Base-by-base conservation (phyloP, 164 flowering plant species). In the Protea cynaroides region DNA sequence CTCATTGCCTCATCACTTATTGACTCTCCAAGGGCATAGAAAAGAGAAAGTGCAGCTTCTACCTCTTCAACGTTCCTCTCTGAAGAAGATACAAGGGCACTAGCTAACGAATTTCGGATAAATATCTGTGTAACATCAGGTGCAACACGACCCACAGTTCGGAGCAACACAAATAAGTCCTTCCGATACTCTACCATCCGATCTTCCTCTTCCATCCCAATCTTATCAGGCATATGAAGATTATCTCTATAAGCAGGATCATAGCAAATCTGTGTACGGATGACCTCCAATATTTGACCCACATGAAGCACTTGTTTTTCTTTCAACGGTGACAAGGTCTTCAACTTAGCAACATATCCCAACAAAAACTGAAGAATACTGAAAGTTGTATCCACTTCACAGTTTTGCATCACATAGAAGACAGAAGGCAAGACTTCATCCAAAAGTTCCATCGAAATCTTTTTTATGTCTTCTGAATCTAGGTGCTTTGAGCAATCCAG, bases 141-240 rank as follows among this genome's bases (percentile, higher is more conserved):
- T 57, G 99, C 98, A 22, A 88, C 97, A 59, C 97, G 86, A 40
- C 92, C 87, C 34, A 90, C 89, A 69, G 70, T 84, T 0, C 98
- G 97, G 24, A 92, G 83, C 72, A 92, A 73, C 18, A 87, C 88
- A 75, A 90, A 83, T 40, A 90, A 75, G 77, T 95, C 99, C 76
- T 88, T 95, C 62, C 98, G 74, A 63, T 79, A 78, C 63, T 95
- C 98, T 15, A 61, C 62, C 98, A 92, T 90, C 74, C 95, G 76
- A 58, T 88, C 96, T 76, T 92, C 98, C 80, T 92, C 97, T 72
- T 92, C 98, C 62, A 56, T 77, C 56, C 99, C 99, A 70, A 90
- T 80, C 72, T 84, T 92, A 72, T 95, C 97, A 53, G 82, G 72
- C 34, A 78, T 53, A 72, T 90, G 84, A 53, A 92, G 92, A 74